Evolutionary conservation across 202 grass and related monocot genomes (phyloP).

Genomic region (Brachypodium distachyon): DNA sequence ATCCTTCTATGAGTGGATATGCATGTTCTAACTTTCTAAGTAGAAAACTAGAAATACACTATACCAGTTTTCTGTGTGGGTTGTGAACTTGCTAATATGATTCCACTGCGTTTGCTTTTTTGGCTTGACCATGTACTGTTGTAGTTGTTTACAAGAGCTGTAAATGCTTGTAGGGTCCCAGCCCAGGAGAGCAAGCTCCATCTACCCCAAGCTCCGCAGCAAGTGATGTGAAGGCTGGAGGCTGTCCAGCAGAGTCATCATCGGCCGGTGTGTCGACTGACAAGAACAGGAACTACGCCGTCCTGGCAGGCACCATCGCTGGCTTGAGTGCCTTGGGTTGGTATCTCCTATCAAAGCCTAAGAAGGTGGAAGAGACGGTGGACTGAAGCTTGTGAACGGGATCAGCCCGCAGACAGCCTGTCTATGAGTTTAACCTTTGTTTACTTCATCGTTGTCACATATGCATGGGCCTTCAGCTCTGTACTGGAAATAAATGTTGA

Average conservation of each 20-base stretch:
- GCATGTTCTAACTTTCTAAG: too few relatives aligned
- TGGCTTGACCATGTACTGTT: not conserved
- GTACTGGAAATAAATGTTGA: too few relatives aligned
- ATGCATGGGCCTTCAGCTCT: too few relatives aligned
- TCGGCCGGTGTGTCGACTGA: conserved; percentile 36
- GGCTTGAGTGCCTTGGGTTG: conserved; percentile 60
- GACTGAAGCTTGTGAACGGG: too few relatives aligned
- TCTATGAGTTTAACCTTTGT: too few relatives aligned
- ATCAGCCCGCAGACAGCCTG: too few relatives aligned
- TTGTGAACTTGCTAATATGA: not conserved
- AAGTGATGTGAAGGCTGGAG: not conserved
- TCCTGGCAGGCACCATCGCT: conserved; percentile 66
- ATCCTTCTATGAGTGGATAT: too few relatives aligned
- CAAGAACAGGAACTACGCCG: conserved; percentile 54
- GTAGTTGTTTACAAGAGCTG: not conserved
- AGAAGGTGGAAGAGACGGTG: conserved; percentile 60
- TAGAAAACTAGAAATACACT: not conserved
- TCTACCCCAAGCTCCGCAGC: not conserved
- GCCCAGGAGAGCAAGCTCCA: conserved; percentile 37
- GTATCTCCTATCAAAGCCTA: conserved; percentile 91
- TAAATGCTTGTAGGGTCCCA: conserved; percentile 49
- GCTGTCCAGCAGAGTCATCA: conserved; percentile 19
- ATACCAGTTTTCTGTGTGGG: not conserved
- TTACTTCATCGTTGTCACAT: too few relatives aligned
- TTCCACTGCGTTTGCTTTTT: too few relatives aligned